Evolutionary conservation across 2,329 filamentous ascomycete species (phyloP).

Genomic region (Cercospora sojina): DNA sequence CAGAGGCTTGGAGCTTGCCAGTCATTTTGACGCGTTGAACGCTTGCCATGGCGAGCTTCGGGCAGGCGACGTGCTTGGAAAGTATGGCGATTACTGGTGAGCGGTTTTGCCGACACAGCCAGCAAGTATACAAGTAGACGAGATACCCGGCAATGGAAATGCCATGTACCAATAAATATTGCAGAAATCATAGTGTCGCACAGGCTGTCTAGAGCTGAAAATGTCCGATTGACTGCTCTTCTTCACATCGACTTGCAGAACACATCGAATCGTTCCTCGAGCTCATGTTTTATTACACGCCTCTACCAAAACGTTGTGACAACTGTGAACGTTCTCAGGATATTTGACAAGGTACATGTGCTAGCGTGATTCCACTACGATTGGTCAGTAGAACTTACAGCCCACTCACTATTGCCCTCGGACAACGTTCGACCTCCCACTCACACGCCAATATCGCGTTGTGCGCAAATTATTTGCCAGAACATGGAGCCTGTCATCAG

Average conservation of each 20-base stretch:
- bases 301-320: background rate
- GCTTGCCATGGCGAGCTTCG: constrained; percentile 54
- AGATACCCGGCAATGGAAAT: constrained; percentile 4
- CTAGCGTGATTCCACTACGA: background rate
- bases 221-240: background rate
- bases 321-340: background rate
- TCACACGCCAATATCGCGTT: background rate
- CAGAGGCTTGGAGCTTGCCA: constrained; percentile 55
- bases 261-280: background rate
- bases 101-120: background rate
- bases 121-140: background rate
- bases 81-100: constrained; percentile 38
- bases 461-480: background rate
- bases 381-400: background rate
- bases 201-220: background rate
- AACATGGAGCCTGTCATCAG: constrained; percentile 26
- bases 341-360: background rate
- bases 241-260: background rate
- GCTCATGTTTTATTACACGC: background rate
- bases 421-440: background rate
- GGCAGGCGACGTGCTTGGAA: constrained; percentile 46
- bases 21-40: constrained; percentile 57
- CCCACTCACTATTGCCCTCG: background rate
- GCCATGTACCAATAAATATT: constrained; percentile 2
- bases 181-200: background rate